Conservation (phyloP, 2,329 filamentous ascomycete genomes). For the Metarhizium guizhouense region DNA sequence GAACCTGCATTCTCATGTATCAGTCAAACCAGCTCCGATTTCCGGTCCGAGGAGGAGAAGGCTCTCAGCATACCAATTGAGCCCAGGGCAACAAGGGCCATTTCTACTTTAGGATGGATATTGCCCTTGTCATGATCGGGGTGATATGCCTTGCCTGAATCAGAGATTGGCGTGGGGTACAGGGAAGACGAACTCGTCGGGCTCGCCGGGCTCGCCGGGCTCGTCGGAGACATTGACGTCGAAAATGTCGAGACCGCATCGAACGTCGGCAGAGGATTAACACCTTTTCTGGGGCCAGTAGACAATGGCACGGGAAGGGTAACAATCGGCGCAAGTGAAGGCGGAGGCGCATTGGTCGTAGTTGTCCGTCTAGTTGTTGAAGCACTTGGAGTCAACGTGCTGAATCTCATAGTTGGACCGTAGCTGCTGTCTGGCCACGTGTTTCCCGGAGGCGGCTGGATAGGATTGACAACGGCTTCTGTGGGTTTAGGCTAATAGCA, state of each 20-base stretch:
- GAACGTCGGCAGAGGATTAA: background rate
- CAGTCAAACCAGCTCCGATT: background rate
- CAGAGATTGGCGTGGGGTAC: background rate
- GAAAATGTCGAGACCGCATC: background rate
- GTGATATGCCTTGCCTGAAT: background rate
- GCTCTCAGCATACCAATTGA: slow-evolving; percentile 11
- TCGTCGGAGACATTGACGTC: background rate
- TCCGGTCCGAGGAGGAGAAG: background rate
- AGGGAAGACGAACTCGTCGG: background rate
- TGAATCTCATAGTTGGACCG: background rate
- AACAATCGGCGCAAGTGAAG: slow-evolving; percentile 1
- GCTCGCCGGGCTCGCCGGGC: background rate
- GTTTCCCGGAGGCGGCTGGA: background rate
- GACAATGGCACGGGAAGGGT: slow-evolving; percentile 2
- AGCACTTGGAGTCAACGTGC: background rate
- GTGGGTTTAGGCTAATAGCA: background rate
- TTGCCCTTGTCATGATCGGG: slow-evolving; percentile 1
- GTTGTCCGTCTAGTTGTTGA: background rate
- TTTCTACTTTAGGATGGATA: slow-evolving; percentile 7
- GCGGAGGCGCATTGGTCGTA: background rate
- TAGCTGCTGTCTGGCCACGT: background rate
- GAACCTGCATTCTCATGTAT: slow-evolving; percentile 20
- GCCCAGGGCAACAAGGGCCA: slow-evolving; percentile 12
- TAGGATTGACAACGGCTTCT: background rate
- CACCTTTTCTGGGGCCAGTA: slow-evolving; percentile 5